Percentiles rank a stretch among this genome's conserved stretches.
Conservation (phyloP, 495 filamentous ascomycete species). For the Penicillium arizonense region DNA sequence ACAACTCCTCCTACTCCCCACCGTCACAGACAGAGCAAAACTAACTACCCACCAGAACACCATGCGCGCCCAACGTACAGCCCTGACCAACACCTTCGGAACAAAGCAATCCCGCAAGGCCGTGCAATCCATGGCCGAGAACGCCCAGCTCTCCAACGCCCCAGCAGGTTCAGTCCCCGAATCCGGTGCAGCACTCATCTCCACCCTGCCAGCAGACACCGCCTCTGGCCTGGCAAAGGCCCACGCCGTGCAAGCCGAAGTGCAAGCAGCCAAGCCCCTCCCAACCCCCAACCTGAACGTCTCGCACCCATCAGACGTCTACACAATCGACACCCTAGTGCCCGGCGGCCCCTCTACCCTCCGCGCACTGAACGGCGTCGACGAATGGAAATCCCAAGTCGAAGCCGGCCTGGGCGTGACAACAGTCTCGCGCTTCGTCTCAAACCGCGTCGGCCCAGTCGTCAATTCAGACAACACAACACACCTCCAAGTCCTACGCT, state of each 20-base stretch:
- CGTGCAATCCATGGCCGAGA: constrained; percentile 70
- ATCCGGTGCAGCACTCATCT: constrained; percentile 60
- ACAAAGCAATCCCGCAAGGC: constrained; percentile 92
- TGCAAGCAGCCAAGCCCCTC: constrained; percentile 72
- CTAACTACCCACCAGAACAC: constrained; percentile 39
- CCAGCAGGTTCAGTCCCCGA: constrained; percentile 50
- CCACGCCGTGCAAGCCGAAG: constrained; percentile 60
- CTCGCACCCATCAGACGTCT: constrained; percentile 74
- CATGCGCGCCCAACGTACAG: constrained; percentile 58
- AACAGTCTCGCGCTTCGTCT: constrained; percentile 65
- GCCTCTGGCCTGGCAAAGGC: constrained; percentile 61
- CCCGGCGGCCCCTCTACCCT: constrained; percentile 45
- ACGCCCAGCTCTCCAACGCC: constrained; percentile 62
- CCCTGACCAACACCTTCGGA: constrained; percentile 86
- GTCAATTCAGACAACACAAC: constrained; percentile 54
- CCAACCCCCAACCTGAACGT: constrained; percentile 74
- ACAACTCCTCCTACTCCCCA: constrained; percentile 1
- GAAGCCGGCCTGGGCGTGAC: constrained; percentile 52
- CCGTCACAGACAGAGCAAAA: not conserved
- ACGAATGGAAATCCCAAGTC: constrained; percentile 72
- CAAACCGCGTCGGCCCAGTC: constrained; percentile 55
- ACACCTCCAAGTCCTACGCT: constrained; percentile 56
- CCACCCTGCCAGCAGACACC: constrained; percentile 54
- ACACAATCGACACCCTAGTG: constrained; percentile 68
- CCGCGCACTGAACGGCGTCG: constrained; percentile 58